Base-by-base conservation (phyloP, 2,329 filamentous ascomycete species). In the Hypoxylon sp. region DNA sequence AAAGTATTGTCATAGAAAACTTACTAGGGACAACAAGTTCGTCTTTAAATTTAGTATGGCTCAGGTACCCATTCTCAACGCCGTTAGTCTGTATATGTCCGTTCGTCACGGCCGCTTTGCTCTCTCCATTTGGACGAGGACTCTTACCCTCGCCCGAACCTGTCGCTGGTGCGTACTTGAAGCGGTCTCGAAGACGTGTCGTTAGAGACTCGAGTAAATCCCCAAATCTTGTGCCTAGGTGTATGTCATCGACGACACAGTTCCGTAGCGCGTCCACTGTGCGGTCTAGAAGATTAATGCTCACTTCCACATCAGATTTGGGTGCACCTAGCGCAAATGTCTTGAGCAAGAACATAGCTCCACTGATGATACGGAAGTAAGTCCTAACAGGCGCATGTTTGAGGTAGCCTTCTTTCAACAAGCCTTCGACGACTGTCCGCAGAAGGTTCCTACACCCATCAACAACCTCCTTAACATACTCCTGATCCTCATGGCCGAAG, bases 361-460 rank as follows among this genome's bases (percentile, higher is more conserved):
- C 92, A 64, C 90, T 93, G 71, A 95, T 93, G 77, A 96, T 95
- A 63, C 93, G 89, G 81, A 96, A 94, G 78, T 95, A 95, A 0
- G 93, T 95, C 51, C 93, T 86, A 3, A 96, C 93, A 0, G 93
- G 93, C 0, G 92, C 92, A 76, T 95, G 93, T 76, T 93, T 93
- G 48, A 96, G 88, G 74, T 92, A 94, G 42, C 91, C 91, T 5
- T 87, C 87, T 0, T 92, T 92, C 3, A 92, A 84, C 17, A 96
- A 84, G 1, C 91, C 92, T 22, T 95, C 89, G 6, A 94, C 91
- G 0, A 96, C 92, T 0, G 91, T 91, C 54, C 87, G 86, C 10
- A 96, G 83, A n/a, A 96, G 86, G 71, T 91, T 93, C 35, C 93
- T 88, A 63, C 91, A 91, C 6, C 92, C 92, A 64, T 92, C 90